Percentiles rank a stretch among this genome's conserved stretches.
These are phyloP conservation scores for Euphorbia tirucalli DNA, from an alignment of 345 rosid species.

Conservation along the genomic window DNA sequence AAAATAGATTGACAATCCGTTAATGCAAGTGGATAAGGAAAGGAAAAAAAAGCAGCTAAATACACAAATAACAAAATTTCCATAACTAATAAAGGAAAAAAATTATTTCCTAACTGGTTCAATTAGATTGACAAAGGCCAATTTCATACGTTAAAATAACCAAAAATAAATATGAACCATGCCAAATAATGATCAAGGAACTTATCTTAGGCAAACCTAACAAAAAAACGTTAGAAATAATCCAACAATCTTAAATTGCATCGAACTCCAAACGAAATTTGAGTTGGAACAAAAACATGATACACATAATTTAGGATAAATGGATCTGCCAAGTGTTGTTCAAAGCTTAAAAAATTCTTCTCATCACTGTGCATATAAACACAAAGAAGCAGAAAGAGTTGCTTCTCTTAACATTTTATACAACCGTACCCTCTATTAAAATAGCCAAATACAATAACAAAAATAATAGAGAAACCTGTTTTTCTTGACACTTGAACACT, in stretches of 20 bases:
- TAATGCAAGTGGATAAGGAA: too few species aligned
- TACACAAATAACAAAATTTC: not conserved
- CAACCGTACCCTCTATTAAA: not conserved
- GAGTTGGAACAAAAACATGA: not conserved
- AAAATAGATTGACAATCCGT: not conserved
- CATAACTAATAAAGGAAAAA: too few species aligned
- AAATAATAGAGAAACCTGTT: conserved; percentile 45
- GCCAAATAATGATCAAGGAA: not conserved
- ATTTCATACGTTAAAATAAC: not conserved
- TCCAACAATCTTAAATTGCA: not conserved
- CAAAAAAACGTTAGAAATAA: not conserved
- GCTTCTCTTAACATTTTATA: not conserved
- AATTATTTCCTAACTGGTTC: too few species aligned
- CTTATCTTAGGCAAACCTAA: not conserved
- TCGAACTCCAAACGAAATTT: not conserved
- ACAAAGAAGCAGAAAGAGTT: not conserved
- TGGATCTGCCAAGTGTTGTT: not conserved
- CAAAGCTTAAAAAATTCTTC: not conserved
- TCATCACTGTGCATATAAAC: not conserved
- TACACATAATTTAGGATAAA: not conserved
- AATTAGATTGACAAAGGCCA: not conserved
- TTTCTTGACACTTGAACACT: conserved; percentile 72
- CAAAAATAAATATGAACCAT: not conserved
- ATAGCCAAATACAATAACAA: not conserved
- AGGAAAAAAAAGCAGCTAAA: not conserved